Percentiles rank a stretch among this genome's conserved stretches.
These are phyloP conservation scores for Lepiota venenata DNA, from an alignment of 768 basidiomycete genomes.

Conservation along the genomic window DNA sequence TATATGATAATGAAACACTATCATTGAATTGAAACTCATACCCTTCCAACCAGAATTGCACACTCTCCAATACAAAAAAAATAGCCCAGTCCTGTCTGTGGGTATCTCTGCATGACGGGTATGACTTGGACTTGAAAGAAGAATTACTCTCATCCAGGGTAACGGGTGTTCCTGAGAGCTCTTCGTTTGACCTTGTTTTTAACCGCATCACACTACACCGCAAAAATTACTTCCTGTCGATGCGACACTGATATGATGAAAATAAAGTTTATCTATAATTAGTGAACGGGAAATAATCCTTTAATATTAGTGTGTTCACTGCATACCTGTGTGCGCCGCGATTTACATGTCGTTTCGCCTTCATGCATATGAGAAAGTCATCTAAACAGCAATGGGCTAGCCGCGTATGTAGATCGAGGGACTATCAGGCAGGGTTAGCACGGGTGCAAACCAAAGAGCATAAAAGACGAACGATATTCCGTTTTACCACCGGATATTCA, in stretches of 20 bases:
- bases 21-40: constrained; percentile 19
- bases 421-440: constrained; percentile 31
- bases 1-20: no score
- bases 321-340: constrained; percentile 71
- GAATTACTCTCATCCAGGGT: no score
- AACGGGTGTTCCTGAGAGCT: not conserved
- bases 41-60: constrained; percentile 80
- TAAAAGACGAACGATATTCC: constrained; percentile 46
- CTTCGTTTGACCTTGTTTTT: constrained; percentile 35
- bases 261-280: constrained; percentile 25
- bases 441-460: not conserved
- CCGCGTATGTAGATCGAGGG: constrained; percentile 60
- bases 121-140: no score
- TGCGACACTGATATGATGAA: constrained; percentile 68
- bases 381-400: constrained; percentile 56
- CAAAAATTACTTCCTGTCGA: constrained; percentile 75
- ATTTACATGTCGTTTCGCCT: constrained; percentile 50
- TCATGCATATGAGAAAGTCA: constrained; percentile 46
- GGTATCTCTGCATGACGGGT: no score
- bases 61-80: constrained; percentile 68
- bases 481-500: constrained; percentile 76
- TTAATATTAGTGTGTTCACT: not conserved
- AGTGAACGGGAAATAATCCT: constrained; percentile 1
- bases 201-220: constrained; percentile 49
- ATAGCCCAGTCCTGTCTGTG: constrained; percentile 33